Evolutionary conservation across 495 filamentous ascomycete genomes (phyloP), one percentile per base, ranked within the genome.

Genomic region (Talaromyces liani): DNA sequence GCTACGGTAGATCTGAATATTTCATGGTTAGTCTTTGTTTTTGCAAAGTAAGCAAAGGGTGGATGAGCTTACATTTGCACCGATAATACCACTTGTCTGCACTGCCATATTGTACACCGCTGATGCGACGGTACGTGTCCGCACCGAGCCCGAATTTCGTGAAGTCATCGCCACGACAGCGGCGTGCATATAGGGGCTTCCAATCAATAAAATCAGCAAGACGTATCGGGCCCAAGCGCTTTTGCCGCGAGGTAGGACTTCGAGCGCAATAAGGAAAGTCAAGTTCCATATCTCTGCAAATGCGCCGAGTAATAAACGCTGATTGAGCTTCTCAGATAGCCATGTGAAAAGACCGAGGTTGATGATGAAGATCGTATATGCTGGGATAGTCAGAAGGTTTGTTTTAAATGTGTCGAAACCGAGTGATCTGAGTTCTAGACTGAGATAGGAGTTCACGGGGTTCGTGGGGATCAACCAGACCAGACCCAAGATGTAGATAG

Each of bases 71-170:
- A 85, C 83, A 67, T 90, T 89, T 45, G 82, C 82, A 2, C 76
- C 70, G 61, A 89, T 83, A 58, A 91, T 87, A 18, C 78, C 86
- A 31, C 80, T 80, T 0, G 80, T 76, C 69, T 92, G 88, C 1
- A 91, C 87, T 45, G 74, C 80, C 88, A 92, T 91, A 74, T 92
- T 92, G 71, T 93, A 93, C 14, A 90, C 16, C 0, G 80, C 78
- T 31, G 83, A 81, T 3, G 80, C 81, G 18, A 91, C 84, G 4
- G 87, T 85, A 3, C 88, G 70, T 0, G 88, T 89, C 1, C 87
- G 74, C 12, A 91, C 88, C 0, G 83, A 83, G n/a, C 87, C 87
- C 4, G 85, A 81, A 69, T 90, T 88, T 31, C 83, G 76, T 0
- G 84, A 85, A 20, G 85, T 85, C 78, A 86, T 86, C 9, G 82